These are phyloP conservation scores for Endoconidiophora polonica DNA, from an alignment of 2,329 filamentous ascomycete species.

Conservation along the genomic window DNA sequence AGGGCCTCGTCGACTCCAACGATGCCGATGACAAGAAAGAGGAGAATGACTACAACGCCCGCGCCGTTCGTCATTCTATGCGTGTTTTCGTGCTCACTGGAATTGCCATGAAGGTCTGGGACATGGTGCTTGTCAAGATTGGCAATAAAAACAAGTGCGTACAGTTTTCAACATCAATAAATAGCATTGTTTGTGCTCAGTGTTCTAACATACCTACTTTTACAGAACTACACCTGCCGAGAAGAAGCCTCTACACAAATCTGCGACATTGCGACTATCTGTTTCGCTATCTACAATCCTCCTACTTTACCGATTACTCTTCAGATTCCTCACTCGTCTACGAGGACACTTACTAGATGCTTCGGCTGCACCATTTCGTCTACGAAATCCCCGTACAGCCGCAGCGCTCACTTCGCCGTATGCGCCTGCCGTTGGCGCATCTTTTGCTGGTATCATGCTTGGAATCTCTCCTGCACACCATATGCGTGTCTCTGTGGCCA, in stretches of 20 bases:
- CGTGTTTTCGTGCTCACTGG: constrained; percentile 29
- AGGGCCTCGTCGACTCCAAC: constrained; percentile 17
- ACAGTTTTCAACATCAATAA: not conserved
- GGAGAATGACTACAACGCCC: constrained; percentile 48
- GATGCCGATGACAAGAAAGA: constrained; percentile 19
- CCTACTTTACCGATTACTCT: constrained; percentile 73
- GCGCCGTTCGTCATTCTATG: constrained; percentile 43
- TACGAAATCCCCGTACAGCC: constrained; percentile 63
- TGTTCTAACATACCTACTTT: constrained; percentile 1
- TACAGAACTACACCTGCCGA: constrained; percentile 19
- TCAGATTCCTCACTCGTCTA: constrained; percentile 73
- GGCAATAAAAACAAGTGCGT: constrained; percentile 30
- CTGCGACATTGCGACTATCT: constrained; percentile 58
- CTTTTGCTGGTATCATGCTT: constrained; percentile 67
- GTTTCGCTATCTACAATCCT: constrained; percentile 72
- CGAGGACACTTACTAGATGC: constrained; percentile 63
- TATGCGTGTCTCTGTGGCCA: constrained; percentile 61
- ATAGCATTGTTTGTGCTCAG: not conserved
- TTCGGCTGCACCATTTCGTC: constrained; percentile 65
- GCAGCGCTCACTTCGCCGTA: constrained; percentile 63
- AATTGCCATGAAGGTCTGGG: constrained; percentile 46
- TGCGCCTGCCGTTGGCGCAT: constrained; percentile 80
- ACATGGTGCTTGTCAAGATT: constrained; percentile 32
- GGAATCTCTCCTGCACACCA: constrained; percentile 51
- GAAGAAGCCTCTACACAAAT: constrained; percentile 42